Base-by-base conservation (phyloP, 2,329 filamentous ascomycete species). In the Trichoderma sp. region DNA sequence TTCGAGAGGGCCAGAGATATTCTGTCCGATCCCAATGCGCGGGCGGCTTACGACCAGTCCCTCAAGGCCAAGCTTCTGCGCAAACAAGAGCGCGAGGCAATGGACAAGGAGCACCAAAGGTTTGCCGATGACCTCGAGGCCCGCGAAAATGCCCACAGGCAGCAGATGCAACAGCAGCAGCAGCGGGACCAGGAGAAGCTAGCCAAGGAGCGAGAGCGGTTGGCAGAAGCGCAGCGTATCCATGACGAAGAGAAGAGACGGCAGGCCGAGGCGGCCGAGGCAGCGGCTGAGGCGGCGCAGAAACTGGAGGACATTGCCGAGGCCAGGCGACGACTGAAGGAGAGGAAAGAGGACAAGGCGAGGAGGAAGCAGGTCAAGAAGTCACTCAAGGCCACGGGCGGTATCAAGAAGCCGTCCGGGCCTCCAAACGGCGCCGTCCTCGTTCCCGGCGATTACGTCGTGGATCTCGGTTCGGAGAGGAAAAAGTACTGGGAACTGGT, bases 121-220 rank as follows among this genome's bases (percentile, higher is more conserved):
- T 90, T 96, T 85, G 90, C 91, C 69, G 92, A 96, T 73, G 93
- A 97, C 73, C 79, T 98, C 58, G 93, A 97, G 78, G 84, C 86
- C 28, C 82, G 90, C 21, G 94, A 97, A 76, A 81, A 85, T 34
- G 88, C 88, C 3, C 81, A 87, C 59, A 88, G 86, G 73, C 79
- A 85, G 50, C 79, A 86, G 67, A 83, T 83, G 78, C 83, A 81
- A 41, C 83, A 77, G 14, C 78, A 77, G 63, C 76, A 79, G 52
- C 74, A 78, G 62, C 68, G 68, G 9, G 72, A 74, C 6, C 72
- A 71, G 54, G 74, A 78, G n/a, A 70, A 70, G 50, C 66, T 79
- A 48, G 74, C 78, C 60, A 75, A 74, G 62, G 78, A 81, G 67
- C 72, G 75, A 30, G 74, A 72, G 48, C 73, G 77, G 21, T 68